Evolutionary conservation across 768 basidiomycete species (phyloP).

Genomic region (Termitomyces sp.): DNA sequence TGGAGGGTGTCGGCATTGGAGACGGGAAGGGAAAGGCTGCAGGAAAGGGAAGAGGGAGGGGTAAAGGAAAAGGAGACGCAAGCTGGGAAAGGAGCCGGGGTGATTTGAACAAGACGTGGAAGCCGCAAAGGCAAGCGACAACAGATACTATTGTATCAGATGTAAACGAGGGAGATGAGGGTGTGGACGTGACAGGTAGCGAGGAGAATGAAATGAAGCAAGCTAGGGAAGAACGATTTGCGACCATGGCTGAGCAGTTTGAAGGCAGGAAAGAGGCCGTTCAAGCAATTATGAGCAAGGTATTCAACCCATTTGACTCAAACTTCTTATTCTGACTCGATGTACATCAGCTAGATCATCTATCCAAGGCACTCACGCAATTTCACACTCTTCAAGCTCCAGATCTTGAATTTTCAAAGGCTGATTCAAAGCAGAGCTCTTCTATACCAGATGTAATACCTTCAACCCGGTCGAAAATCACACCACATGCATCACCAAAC

Average conservation of each 20-base stretch:
- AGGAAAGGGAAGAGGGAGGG: constrained; percentile 24
- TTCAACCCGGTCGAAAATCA: background rate
- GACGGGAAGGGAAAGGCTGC: constrained; percentile 29
- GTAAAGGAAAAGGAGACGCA: constrained; percentile 15
- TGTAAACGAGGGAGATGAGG: constrained; percentile 38
- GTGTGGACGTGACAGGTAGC: constrained; percentile 42
- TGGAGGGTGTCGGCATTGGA: constrained; percentile 57
- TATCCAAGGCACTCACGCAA: constrained; percentile 43
- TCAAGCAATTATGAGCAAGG: constrained; percentile 70
- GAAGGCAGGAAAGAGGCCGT: constrained; percentile 65
- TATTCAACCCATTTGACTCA: constrained; percentile 15
- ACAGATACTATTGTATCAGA: constrained; percentile 19
- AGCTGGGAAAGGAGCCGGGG: constrained; percentile 6
- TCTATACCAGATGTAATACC: constrained; percentile 12
- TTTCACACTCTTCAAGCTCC: constrained; percentile 46
- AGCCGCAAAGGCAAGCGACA: constrained; percentile 10
- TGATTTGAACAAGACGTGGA: constrained; percentile 3
- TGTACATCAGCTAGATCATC: constrained; percentile 46
- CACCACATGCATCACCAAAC: constrained; percentile 3
- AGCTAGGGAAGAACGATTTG: constrained; percentile 63
- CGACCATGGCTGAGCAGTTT: constrained; percentile 61
- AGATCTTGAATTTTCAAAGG: constrained; percentile 31
- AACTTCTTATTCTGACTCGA: background rate
- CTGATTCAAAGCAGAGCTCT: constrained; percentile 12
- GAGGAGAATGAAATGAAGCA: constrained; percentile 50